Percentiles rank a stretch among this genome's conserved stretches.
Evolutionary conservation across 2,329 filamentous ascomycete genomes (phyloP).

Genomic region (Aspergillus pseudotamarii): DNA sequence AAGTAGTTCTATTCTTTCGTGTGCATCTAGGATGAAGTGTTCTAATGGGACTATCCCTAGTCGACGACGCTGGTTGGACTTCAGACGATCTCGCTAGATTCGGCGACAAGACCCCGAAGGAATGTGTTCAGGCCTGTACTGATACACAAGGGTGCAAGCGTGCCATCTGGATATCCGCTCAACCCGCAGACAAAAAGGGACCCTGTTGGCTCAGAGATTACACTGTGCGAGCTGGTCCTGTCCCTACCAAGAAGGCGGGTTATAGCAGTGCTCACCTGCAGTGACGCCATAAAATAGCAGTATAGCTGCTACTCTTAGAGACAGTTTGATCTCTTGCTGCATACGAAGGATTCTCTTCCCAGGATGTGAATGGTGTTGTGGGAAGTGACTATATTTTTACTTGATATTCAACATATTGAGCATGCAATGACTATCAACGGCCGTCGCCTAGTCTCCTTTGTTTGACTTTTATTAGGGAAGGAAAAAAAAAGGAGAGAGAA

Average conservation of each 20-base stretch:
- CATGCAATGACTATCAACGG: background rate
- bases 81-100: background rate
- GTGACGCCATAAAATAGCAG: background rate
- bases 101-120: background rate
- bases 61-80: background rate
- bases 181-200: background rate
- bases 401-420: background rate
- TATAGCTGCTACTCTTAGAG: background rate
- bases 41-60: background rate
- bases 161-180: background rate
- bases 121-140: background rate
- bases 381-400: background rate
- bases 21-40: background rate
- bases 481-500: no score
- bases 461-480: background rate
- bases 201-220: background rate
- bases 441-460: background rate
- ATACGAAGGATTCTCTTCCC: background rate
- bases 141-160: background rate
- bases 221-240: background rate
- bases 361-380: background rate
- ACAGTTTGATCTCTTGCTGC: rapidly evolving
- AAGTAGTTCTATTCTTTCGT: background rate
- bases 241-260: background rate
- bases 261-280: background rate